Base-by-base conservation (phyloP, 208 protist genomes). In the Naegleria fowleri region DNA sequence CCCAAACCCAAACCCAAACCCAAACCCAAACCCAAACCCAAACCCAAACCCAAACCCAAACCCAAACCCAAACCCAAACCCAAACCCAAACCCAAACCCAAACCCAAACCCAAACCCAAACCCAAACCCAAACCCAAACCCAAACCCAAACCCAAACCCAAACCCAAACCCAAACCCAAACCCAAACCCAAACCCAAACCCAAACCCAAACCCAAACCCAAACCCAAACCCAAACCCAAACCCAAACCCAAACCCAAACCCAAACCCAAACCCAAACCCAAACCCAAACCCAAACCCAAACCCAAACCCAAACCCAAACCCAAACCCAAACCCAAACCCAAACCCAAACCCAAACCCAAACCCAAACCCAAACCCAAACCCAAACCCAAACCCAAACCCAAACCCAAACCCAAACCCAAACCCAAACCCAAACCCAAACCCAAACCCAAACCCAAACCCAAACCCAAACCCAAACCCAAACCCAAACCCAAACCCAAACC, bases 81-180 rank as follows among this genome's bases (percentile, higher is more conserved):
- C n/a, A 90, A n/a, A 19, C 88, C 88, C n/a, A 90, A n/a, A 19
- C 88, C 88, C n/a, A 90, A n/a, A 19, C 88, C 88, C n/a, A 90
- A 58, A n/a, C 90, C 90, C 48, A 91, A 58, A n/a, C 90, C 90
- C 48, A 91, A 58, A n/a, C 90, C 90, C 48, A 91, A 58, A n/a
- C 90, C 90, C 48, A 91, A 58, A n/a, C 90, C 90, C 48, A 91
- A 58, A n/a, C 90, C 90, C 48, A 91, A 58, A n/a, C 90, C 90
- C 48, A 91, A 58, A n/a, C 90, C 90, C 48, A 91, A 58, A n/a
- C 90, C 90, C 48, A 91, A 58, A n/a, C 90, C 90, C 48, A 91
- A 58, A n/a, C 90, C 90, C 48, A 91, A 58, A n/a, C 90, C 90
- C 48, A 91, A 58, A n/a, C 90, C 90, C 48, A 91, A 58, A n/a